These are phyloP conservation scores for Paecilomyces niveus DNA, from an alignment of 2,329 filamentous ascomycete species.

Conservation along the genomic window DNA sequence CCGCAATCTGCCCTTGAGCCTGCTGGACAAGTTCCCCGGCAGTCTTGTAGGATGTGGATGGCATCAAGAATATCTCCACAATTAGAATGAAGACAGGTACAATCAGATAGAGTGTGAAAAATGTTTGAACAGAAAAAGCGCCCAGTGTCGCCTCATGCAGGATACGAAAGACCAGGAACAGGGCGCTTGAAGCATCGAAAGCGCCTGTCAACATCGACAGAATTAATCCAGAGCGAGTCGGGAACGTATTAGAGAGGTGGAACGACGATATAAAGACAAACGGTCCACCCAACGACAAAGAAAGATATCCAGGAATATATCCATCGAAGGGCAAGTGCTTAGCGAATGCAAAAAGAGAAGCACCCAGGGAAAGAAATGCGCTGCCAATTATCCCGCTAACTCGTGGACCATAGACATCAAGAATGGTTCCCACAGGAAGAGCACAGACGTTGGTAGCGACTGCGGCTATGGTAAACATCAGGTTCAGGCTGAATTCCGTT, in stretches of 20 bases:
- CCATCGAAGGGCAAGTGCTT: conserved; percentile 62
- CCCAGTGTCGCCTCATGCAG: conserved; percentile 55
- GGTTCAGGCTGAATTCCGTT: conserved; percentile 54
- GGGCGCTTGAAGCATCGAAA: conserved; percentile 73
- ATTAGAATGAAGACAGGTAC: conserved; percentile 62
- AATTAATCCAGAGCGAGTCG: conserved; percentile 68
- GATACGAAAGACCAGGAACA: conserved; percentile 69
- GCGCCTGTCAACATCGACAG: conserved; percentile 72
- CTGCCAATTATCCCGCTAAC: conserved; percentile 67
- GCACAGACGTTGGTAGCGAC: conserved; percentile 84
- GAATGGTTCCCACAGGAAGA: conserved; percentile 74
- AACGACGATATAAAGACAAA: conserved; percentile 79
- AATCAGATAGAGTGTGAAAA: conserved; percentile 66
- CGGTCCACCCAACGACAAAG: conserved; percentile 70
- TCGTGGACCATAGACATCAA: conserved; percentile 75
- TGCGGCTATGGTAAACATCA: conserved; percentile 89
- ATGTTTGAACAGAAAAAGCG: conserved; percentile 55
- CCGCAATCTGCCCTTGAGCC: conserved; percentile 49
- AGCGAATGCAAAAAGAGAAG: conserved; percentile 65
- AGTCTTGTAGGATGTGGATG: conserved; percentile 71
- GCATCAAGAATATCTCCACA: conserved; percentile 65
- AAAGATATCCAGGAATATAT: conserved; percentile 65
- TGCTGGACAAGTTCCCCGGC: conserved; percentile 74
- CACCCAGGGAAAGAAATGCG: conserved; percentile 61
- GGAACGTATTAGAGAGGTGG: conserved; percentile 79